Evolutionary conservation across 495 filamentous ascomycete species (phyloP).

Genomic region (Cercophora scortea): DNA sequence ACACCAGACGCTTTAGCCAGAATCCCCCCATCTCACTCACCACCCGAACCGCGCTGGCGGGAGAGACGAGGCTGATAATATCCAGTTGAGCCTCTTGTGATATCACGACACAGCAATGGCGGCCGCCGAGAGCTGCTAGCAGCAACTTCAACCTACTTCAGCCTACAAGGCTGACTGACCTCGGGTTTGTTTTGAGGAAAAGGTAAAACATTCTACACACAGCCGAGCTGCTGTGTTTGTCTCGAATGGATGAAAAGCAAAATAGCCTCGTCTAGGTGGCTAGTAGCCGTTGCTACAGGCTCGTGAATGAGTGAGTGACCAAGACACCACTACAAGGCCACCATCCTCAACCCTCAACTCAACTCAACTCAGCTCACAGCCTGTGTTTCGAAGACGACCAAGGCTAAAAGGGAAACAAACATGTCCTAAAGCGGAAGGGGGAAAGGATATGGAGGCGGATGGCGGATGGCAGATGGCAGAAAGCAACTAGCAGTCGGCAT

Average conservation of each 20-base stretch:
- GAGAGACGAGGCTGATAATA: too few relatives aligned
- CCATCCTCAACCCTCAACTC: background rate
- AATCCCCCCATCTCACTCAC: background rate
- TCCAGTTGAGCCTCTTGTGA: background rate
- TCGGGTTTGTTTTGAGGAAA: background rate
- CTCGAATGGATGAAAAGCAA: background rate
- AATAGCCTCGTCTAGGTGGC: background rate
- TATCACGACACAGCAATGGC: background rate
- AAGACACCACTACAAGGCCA: background rate
- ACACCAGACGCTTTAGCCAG: background rate
- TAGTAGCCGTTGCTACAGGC: background rate
- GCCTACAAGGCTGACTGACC: conserved; percentile 1
- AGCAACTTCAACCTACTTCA: background rate
- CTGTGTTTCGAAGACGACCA: conserved; percentile 1
- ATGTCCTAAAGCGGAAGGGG: background rate
- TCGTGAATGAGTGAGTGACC: background rate
- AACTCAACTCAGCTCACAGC: background rate
- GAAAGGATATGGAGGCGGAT: background rate
- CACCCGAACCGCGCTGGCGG: background rate
- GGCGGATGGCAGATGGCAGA: background rate
- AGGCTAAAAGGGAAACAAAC: conserved; percentile 5
- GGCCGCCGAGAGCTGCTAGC: background rate
- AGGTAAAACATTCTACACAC: background rate
- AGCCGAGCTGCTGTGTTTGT: background rate
- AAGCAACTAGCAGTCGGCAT: background rate